Evolutionary conservation across 192 early-diverging fungal genomes (phyloP).

Genomic region (Coemansia sp.): DNA sequence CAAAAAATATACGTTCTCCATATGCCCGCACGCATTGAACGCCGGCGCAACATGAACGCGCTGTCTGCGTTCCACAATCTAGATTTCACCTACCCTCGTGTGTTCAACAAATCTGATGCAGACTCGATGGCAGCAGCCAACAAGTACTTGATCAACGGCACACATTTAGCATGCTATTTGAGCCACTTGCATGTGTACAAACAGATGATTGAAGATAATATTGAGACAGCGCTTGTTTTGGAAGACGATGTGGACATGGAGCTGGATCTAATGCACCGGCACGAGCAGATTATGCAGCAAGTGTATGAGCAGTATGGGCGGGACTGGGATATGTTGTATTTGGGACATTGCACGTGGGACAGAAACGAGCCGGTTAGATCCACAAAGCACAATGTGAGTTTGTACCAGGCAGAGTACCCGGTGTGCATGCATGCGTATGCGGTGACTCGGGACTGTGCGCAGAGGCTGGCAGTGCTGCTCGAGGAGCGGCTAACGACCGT

Average conservation of each 20-base stretch:
- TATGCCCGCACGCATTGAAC: constrained; percentile 24
- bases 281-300: constrained; percentile 17
- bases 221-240: constrained; percentile 36
- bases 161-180: constrained; percentile 45
- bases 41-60: constrained; percentile 34
- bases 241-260: constrained; percentile 53
- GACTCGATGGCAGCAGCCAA: constrained; percentile 8
- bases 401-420: constrained; percentile 42
- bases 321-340: constrained; percentile 54
- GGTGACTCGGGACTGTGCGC: constrained; percentile 34
- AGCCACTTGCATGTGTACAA: constrained; percentile 32
- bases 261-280: constrained; percentile 27
- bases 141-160: constrained; percentile 25
- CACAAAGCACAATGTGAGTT: neutral
- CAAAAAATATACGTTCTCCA: constrained; percentile 46
- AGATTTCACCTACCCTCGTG: constrained; percentile 19
- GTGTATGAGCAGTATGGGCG: constrained; percentile 8
- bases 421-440: constrained; percentile 53
- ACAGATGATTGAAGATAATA: constrained; percentile 19
- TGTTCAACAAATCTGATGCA: constrained; percentile 12
- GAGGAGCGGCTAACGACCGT: constrained; percentile 31
- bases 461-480: constrained; percentile 28
- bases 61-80: constrained; percentile 28
- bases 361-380: constrained; percentile 12
- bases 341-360: constrained; percentile 50